These are phyloP conservation scores for Torulaspora pretoriensis DNA, from an alignment of 1,139 yeast genomes.

Conservation along the genomic window DNA sequence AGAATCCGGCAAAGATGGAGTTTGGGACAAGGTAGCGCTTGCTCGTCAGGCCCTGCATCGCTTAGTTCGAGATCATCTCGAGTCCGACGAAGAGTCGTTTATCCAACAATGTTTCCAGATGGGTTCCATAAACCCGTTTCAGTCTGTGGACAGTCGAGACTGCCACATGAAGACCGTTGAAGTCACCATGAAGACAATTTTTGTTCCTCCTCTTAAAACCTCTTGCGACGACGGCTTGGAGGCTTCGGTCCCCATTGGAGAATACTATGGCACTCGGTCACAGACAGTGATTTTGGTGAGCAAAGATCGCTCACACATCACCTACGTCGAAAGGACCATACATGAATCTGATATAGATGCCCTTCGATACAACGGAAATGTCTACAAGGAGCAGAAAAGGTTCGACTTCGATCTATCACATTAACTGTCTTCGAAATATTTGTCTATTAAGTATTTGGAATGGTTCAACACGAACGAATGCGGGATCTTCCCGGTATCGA, in stretches of 20 bases:
- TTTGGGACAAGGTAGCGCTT: slow-evolving; percentile 66
- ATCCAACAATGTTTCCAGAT: slow-evolving; percentile 51
- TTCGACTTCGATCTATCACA: slow-evolving; percentile 19
- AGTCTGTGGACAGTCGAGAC: slow-evolving; percentile 14
- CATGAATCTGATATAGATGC: slow-evolving; percentile 38
- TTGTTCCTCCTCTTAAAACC: slow-evolving; percentile 57
- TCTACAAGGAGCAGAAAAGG: slow-evolving; percentile 21
- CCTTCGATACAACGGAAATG: slow-evolving; percentile 13
- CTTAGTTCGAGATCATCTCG: slow-evolving; percentile 38
- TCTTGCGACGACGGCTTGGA: slow-evolving; percentile 36
- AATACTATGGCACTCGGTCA: slow-evolving; percentile 82
- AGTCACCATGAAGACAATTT: slow-evolving; percentile 56
- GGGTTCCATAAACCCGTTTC: slow-evolving; percentile 45
- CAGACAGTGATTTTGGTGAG: slow-evolving; percentile 72
- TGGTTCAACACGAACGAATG: slow-evolving; percentile 26
- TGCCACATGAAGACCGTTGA: slow-evolving; percentile 37
- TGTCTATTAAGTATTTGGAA: slow-evolving; percentile 19
- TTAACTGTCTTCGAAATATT: slow-evolving; percentile 14
- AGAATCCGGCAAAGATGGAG: slow-evolving; percentile 48
- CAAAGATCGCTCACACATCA: slow-evolving; percentile 42
- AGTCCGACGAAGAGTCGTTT: slow-evolving; percentile 41
- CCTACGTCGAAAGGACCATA: slow-evolving; percentile 43
- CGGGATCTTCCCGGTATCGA: slow-evolving; percentile 18
- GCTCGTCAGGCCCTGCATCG: slow-evolving; percentile 49
- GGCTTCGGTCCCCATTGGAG: slow-evolving; percentile 41